Evolutionary conservation across 495 filamentous ascomycete species (phyloP).

Genomic region (Xylona heveae): DNA sequence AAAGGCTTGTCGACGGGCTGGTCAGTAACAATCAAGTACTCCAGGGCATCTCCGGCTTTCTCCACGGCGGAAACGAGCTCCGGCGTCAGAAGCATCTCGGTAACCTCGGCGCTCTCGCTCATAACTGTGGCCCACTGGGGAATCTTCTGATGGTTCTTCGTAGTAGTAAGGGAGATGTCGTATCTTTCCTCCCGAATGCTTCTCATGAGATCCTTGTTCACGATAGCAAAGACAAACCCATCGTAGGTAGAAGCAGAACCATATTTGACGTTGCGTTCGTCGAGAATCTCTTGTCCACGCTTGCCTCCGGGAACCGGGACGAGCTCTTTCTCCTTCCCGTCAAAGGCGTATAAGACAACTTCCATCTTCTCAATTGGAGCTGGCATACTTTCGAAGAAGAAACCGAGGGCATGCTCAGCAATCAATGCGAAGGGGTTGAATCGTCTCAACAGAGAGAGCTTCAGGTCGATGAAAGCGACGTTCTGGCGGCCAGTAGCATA

Average conservation of each 20-base stretch:
- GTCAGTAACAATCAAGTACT: slow-evolving; percentile 77
- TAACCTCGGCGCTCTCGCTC: slow-evolving; percentile 90
- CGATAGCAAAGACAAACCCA: slow-evolving; percentile 82
- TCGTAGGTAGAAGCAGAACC: slow-evolving; percentile 62
- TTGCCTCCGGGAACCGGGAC: slow-evolving; percentile 39
- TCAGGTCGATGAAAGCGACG: slow-evolving; percentile 71
- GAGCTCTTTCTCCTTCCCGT: slow-evolving; percentile 66
- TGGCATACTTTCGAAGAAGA: slow-evolving; percentile 59
- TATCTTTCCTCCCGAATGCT: slow-evolving; percentile 78
- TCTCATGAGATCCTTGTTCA: slow-evolving; percentile 90
- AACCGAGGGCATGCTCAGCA: slow-evolving; percentile 42
- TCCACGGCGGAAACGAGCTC: slow-evolving; percentile 68
- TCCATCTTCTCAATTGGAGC: slow-evolving; percentile 48
- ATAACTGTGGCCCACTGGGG: slow-evolving; percentile 88
- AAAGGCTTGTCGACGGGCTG: slow-evolving; percentile 77
- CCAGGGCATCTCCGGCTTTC: slow-evolving; percentile 58
- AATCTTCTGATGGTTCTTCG: slow-evolving; percentile 75
- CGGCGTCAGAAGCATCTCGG: slow-evolving; percentile 63
- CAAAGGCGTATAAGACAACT: slow-evolving; percentile 64
- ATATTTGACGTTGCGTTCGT: slow-evolving; percentile 26
- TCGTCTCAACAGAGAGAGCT: slow-evolving; percentile 63
- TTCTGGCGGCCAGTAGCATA: slow-evolving; percentile 94
- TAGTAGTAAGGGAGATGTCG: slow-evolving; percentile 77
- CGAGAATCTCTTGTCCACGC: slow-evolving; percentile 18
- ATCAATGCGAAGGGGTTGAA: slow-evolving; percentile 66